A percentile compares a stretch with the other conserved stretches of the same genome.
phyloP scores from a whole-genome alignment of 2,329 filamentous ascomycete species.

The Cordyceps javanica region DNA sequence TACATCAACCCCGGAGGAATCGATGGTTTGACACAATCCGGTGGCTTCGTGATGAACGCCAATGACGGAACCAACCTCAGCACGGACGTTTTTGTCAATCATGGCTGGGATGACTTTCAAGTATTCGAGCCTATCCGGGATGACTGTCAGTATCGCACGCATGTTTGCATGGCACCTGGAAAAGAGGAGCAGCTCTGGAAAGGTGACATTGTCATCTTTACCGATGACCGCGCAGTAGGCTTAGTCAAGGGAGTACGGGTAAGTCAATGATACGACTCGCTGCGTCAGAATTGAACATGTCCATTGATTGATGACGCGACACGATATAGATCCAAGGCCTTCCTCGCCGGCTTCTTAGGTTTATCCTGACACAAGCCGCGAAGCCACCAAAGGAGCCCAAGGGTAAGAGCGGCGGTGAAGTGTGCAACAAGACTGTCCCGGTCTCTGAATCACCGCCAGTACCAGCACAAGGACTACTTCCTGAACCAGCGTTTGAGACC shows the following conservation, averaged over 20 bases:
- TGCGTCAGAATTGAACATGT: too few species aligned
- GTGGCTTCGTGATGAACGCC: neutral
- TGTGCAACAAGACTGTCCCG: too few species aligned
- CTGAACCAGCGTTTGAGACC: too few species aligned
- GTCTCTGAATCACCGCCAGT: too few species aligned
- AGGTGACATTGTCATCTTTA: neutral
- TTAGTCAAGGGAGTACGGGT: neutral
- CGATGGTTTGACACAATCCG: neutral
- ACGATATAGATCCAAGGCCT: too few species aligned
- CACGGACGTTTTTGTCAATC: neutral
- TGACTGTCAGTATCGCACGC: neutral
- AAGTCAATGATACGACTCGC: too few species aligned
- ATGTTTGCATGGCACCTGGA: neutral
- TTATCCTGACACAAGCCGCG: too few species aligned
- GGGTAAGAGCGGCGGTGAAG: too few species aligned
- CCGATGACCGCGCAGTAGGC: neutral
- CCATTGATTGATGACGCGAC: too few species aligned
- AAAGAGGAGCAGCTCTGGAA: neutral
- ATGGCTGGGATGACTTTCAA: neutral
- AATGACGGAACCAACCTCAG: neutral
- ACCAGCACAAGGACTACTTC: too few species aligned
- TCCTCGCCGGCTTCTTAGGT: too few species aligned
- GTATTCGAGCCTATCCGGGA: neutral
- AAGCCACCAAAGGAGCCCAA: too few species aligned
- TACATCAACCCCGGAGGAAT: neutral